Base-by-base conservation (phyloP, 768 basidiomycete species). In the Boletus tomentosulus region DNA sequence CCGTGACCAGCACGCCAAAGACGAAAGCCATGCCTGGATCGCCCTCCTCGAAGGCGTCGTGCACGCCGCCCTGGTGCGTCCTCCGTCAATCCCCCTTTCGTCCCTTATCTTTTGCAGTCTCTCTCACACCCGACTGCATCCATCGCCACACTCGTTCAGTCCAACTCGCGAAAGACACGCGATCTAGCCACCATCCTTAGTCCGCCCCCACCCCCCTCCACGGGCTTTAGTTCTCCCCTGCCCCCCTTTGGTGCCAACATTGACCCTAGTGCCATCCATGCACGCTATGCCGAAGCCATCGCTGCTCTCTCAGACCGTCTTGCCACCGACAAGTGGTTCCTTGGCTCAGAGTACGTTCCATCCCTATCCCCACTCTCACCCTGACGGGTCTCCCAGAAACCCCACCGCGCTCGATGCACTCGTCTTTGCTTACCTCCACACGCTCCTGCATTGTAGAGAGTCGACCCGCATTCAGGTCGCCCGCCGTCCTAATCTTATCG, bases 21-120 rank as follows among this genome's bases (percentile, higher is more conserved):
- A 89, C 60, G 90, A 93, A 67, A 87, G 87, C 60, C 78, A 83
- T 41, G 90, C 91, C 1, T 93, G 91, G 91, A 79, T 90, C 25
- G 74, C 87, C 2, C 76, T 93, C 31, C 79, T 93, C 38, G 88
- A 93, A 67, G 84, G 84, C 34, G 73, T 78, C 44, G 81, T 93
- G 7, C 90, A 91, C 66, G 85, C 87, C 58, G 86, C 87, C 12
- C 67, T 93, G 70, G 84, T 90, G 58, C 50, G 81, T 73, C 12
- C 56, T 31, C 44, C 51, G 30, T 7, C 5, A 4, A 2, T 39
- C 22, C 15, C 31, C 12, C 19, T 38, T 58, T n/a, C n/a, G 8
- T 56, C 52, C 31, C 55, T 60, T 45, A 59, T 42, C 39, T 15
- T 42, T 19, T 8, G 3, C 51, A 86, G 84, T 67, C 77, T 4